Evolutionary conservation across 1,284 basidiomycete genomes (phyloP).

Genomic region (Golubevia sp.): DNA sequence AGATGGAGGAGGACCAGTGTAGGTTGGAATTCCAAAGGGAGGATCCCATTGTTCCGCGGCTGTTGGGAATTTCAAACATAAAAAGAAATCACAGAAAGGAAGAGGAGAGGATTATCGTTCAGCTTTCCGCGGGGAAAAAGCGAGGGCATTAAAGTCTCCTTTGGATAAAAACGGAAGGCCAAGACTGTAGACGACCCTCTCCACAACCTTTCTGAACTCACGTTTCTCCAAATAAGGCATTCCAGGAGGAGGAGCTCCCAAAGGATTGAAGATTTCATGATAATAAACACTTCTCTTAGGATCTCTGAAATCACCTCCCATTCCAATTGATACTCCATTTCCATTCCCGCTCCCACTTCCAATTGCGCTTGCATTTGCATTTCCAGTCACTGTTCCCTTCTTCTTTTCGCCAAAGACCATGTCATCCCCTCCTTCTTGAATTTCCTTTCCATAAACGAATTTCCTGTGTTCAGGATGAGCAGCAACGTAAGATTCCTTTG

Average conservation of each 20-base stretch:
- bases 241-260: slow-evolving; percentile 58
- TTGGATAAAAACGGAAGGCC: too few relatives aligned
- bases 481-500: slow-evolving; percentile 29
- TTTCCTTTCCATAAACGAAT: slow-evolving; percentile 25
- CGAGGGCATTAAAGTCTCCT: too few relatives aligned
- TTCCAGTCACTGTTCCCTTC: slow-evolving; percentile 1
- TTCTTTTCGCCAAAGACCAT: not conserved
- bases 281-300: slow-evolving; percentile 57
- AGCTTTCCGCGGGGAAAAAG: too few relatives aligned
- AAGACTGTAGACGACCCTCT: too few relatives aligned
- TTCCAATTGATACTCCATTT: too few relatives aligned
- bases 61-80: too few relatives aligned
- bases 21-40: slow-evolving; percentile 14
- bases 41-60: not conserved
- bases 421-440: not conserved
- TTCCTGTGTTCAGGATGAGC: slow-evolving; percentile 36
- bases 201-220: too few relatives aligned
- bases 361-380: too few relatives aligned
- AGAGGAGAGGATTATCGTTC: too few relatives aligned
- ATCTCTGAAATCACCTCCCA: slow-evolving; percentile 14
- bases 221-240: slow-evolving; percentile 54
- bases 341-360: slow-evolving; percentile 2
- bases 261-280: slow-evolving; percentile 55
- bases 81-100: too few relatives aligned
- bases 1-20: slow-evolving; percentile 13